A percentile compares a stretch with the other conserved stretches of the same genome.
phyloP scores from a whole-genome alignment of 371 early-diverging fungal species.

The Nematocida sp. region DNA sequence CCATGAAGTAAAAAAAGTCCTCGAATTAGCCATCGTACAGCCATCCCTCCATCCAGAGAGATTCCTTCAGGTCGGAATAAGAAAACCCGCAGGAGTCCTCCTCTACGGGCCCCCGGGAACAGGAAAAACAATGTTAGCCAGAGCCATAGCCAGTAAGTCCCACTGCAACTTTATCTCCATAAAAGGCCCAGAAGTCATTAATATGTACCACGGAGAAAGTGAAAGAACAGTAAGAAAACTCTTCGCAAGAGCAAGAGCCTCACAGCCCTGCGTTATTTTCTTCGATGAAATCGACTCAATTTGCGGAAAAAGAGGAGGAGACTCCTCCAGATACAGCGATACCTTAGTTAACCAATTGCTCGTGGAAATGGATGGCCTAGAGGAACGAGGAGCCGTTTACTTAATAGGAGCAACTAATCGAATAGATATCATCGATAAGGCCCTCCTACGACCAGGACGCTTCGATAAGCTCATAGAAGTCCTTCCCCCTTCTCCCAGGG shows the following conservation, averaged over 20 bases:
- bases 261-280: slow-evolving; percentile 81
- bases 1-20: slow-evolving; percentile 75
- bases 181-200: slow-evolving; percentile 94
- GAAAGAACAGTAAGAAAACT: slow-evolving; percentile 92
- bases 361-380: slow-evolving; percentile 94
- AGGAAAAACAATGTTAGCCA: slow-evolving; percentile 95
- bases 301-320: slow-evolving; percentile 70
- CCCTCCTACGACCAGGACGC: slow-evolving; percentile 94
- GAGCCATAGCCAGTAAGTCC: slow-evolving; percentile 87
- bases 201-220: slow-evolving; percentile 98
- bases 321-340: slow-evolving; percentile 69
- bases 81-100: slow-evolving; percentile 83
- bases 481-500: slow-evolving; percentile 70
- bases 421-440: slow-evolving; percentile 86
- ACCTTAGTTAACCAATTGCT: slow-evolving; percentile 93
- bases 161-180: slow-evolving; percentile 92
- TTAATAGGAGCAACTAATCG: slow-evolving; percentile 96
- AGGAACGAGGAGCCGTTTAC: slow-evolving; percentile 69
- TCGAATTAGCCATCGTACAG: slow-evolving; percentile 87
- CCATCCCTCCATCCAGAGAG: slow-evolving; percentile 82
- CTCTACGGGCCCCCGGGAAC: slow-evolving; percentile 98
- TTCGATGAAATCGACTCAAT: slow-evolving; percentile 99
- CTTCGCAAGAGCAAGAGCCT: slow-evolving; percentile 85
- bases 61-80: slow-evolving; percentile 83
- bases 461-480: slow-evolving; percentile 90